Evolutionary conservation across 139 green algal species (phyloP).

Genomic region (Ostreobium quekettii): DNA sequence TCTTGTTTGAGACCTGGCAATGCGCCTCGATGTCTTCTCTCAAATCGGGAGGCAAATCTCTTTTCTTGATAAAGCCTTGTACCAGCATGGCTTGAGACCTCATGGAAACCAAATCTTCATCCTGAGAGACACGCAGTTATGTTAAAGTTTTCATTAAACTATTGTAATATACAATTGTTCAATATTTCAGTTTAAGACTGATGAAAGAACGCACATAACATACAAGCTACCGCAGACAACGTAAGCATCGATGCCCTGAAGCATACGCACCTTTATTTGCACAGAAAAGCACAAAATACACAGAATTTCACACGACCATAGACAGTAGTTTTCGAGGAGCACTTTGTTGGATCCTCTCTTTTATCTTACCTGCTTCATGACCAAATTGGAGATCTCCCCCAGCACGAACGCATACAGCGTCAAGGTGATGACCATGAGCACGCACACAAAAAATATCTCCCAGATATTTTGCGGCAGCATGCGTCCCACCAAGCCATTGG

Average conservation of each 20-base stretch:
- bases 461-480: conserved; percentile 25
- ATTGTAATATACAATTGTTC: no score
- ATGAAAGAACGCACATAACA: no score
- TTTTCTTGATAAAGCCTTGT: conserved; percentile 28
- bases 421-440: conserved; percentile 27
- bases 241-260: background rate
- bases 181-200: no score
- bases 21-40: conserved; percentile 22
- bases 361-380: conserved; percentile 28
- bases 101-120: conserved; percentile 31
- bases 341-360: no score
- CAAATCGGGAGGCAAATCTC: conserved; percentile 18
- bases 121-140: conserved; percentile 8
- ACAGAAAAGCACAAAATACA: no score
- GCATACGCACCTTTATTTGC: background rate
- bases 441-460: conserved; percentile 31
- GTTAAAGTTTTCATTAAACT: no score
- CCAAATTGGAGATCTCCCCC: conserved; percentile 35
- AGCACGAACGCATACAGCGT: conserved; percentile 36
- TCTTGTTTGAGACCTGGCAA: background rate
- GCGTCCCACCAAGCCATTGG: conserved; percentile 26
- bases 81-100: conserved; percentile 19
- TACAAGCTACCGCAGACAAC: background rate
- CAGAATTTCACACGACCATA: no score
- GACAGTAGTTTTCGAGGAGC: no score